phyloP scores from a whole-genome alignment of 305 asterid species.

The Fraxinus velutina region DNA sequence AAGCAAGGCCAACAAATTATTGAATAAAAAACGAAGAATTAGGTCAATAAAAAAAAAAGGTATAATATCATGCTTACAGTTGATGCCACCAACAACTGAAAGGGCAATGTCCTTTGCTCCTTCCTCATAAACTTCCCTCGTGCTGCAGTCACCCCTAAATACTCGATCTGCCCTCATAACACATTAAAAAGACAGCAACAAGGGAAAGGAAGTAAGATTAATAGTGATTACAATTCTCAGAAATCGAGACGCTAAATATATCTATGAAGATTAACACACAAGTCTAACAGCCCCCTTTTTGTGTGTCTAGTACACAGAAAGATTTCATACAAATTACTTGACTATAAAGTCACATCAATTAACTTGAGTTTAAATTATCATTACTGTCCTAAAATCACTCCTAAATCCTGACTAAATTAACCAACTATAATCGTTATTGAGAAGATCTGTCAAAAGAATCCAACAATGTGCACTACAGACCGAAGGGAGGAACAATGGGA shows the following conservation, averaged over 20 bases:
- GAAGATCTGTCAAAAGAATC: slow-evolving; percentile 10
- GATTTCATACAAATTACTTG: background rate
- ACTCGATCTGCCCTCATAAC: slow-evolving; percentile 61
- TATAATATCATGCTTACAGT: slow-evolving; percentile 54
- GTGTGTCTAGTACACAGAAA: background rate
- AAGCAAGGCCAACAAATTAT: slow-evolving; percentile 11
- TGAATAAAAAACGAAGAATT: background rate
- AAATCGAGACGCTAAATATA: background rate
- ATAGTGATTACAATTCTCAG: background rate
- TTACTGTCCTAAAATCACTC: background rate
- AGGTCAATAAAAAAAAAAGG: slow-evolving; percentile 14
- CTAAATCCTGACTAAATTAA: background rate
- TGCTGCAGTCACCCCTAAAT: slow-evolving; percentile 75
- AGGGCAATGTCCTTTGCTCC: slow-evolving; percentile 79
- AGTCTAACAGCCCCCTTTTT: background rate
- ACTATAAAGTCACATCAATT: background rate
- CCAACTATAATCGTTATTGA: background rate
- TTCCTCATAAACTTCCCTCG: slow-evolving; percentile 75
- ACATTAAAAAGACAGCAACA: slow-evolving; percentile 2
- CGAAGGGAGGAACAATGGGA: slow-evolving; percentile 4
- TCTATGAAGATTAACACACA: background rate
- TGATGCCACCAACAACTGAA: slow-evolving; percentile 79
- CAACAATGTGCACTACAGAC: background rate
- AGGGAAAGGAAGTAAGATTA: background rate
- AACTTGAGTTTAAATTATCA: background rate